phyloP scores from a whole-genome alignment of 2,329 filamentous ascomycete genomes.

The Cytospora schulzeri region DNA sequence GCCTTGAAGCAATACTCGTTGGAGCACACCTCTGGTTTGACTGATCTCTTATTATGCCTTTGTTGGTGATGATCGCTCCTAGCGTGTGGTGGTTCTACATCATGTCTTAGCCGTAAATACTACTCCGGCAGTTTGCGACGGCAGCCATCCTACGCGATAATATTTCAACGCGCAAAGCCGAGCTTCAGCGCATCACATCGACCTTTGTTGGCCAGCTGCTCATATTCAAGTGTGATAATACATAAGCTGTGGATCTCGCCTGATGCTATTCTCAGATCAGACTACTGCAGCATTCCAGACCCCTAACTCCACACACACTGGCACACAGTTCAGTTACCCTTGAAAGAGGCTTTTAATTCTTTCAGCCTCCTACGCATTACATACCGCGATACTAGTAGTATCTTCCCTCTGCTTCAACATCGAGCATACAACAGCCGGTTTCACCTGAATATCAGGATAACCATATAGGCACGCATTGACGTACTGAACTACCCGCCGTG shows the following conservation, averaged over 20 bases:
- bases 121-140: neutral
- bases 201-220: neutral
- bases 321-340: neutral
- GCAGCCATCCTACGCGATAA: too few relatives aligned
- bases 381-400: neutral
- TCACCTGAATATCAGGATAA: neutral
- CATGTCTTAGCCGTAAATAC: neutral
- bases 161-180: neutral
- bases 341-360: neutral
- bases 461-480: neutral
- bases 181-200: neutral
- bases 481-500: too few relatives aligned
- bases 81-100: conserved; percentile 4
- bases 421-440: neutral
- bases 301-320: conserved; percentile 2
- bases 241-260: neutral
- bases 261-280: conserved; percentile 9
- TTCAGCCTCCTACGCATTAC: neutral
- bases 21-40: conserved; percentile 8
- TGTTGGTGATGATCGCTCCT: neutral
- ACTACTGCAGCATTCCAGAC: neutral
- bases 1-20: too few relatives aligned
- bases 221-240: neutral
- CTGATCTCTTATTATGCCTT: neutral
- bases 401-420: neutral